Conservation (phyloP, 1,139 yeast species). For the Pichia sp. region DNA sequence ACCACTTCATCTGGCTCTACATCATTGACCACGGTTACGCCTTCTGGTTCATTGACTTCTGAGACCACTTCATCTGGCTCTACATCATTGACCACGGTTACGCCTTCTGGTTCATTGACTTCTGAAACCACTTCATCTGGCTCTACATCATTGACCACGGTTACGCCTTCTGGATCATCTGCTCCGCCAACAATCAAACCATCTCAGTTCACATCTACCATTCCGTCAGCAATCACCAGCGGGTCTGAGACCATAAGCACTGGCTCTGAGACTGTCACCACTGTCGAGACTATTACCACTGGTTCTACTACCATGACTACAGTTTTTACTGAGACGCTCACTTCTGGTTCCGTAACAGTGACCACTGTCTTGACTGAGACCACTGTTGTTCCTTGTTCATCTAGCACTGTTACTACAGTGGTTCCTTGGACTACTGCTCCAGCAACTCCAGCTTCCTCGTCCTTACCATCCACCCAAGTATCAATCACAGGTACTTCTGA, state of each 20-base stretch:
- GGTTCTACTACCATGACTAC: not conserved
- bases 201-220: too few relatives aligned
- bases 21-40: not conserved
- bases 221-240: not conserved
- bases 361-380: too few relatives aligned
- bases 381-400: too few relatives aligned
- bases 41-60: not conserved
- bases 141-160: not conserved
- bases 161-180: not conserved
- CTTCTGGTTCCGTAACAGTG: too few relatives aligned
- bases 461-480: not conserved
- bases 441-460: not conserved
- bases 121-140: too few relatives aligned
- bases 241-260: not conserved
- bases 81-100: too few relatives aligned
- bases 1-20: not conserved
- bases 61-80: too few relatives aligned
- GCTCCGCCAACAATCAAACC: too few relatives aligned
- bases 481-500: not conserved
- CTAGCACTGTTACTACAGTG: too few relatives aligned
- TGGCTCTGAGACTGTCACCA: too few relatives aligned
- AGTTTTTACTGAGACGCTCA: not conserved
- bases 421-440: not conserved
- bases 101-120: too few relatives aligned
- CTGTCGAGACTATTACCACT: not conserved